Evolutionary conservation across 495 filamentous ascomycete species (phyloP), one percentile per base, ranked within the genome.

Genomic region (Friedmanniomyces endolithicus): DNA sequence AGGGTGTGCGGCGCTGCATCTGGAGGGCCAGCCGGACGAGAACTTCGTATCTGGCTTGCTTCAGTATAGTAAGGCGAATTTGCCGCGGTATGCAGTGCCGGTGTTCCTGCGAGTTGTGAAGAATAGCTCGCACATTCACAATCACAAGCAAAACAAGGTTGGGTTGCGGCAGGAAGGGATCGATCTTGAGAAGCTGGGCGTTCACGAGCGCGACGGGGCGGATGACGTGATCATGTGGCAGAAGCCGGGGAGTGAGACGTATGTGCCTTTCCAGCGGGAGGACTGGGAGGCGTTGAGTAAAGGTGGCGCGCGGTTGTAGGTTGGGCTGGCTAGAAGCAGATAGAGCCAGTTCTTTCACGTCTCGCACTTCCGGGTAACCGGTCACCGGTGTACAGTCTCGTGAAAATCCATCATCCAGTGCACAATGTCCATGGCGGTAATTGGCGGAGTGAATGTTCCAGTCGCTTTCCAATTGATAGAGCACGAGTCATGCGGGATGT

Each of bases 141-240:
- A 88, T 65, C 83, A 88, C 63, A 92, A 92, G 70, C 85, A 88
- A 70, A 84, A 87, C 63, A 92, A 89, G 67, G 78, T 82, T 2
- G 80, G 81, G 1, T 71, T 89, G 17, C 74, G 84, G 55, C 75
- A 80, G 39, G 83, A 87, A 60, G 85, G 86, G 0, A 76, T 87
- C 7, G 79, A 87, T 63, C 80, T 78, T 16, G 71, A 67, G n/a
- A 57, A 50, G 31, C n/a, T 50, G 23, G 55, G 55, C 24, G 33
- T 27, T n/a, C 29, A 35, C 14, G 55, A 58, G 39, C 53, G 34
- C 34, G 48, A 52, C 3, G 55, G 49, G 22, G 37, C 6, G 20
- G 48, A 55, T 20, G 57, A 63, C 34, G 37, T 44, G 20, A 35
- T 59, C 24, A 12, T 59, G 35, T 63, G 56, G 60, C 47, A 41